Evolutionary conservation across 148 eudicot genomes (phyloP).

Genomic region (Fagopyrum tataricum): DNA sequence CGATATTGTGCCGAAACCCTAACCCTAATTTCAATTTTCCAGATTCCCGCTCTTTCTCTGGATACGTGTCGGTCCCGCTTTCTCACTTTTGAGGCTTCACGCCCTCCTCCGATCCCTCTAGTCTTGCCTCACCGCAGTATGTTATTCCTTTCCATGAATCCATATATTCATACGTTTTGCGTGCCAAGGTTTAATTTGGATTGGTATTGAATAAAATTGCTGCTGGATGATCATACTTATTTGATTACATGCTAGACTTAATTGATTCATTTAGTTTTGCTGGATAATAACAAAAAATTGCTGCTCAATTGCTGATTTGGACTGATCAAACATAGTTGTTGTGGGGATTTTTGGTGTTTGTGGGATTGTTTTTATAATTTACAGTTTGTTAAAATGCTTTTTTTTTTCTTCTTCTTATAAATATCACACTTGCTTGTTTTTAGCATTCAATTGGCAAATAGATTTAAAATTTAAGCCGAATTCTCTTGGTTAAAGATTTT

Average conservation of each 20-base stretch:
- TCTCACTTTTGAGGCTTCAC: not conserved
- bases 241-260: not conserved
- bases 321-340: not conserved
- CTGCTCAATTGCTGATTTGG: not conserved
- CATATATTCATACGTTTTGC: not conserved
- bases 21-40: constrained; percentile 3
- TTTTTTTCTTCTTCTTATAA: not conserved
- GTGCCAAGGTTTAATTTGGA: not conserved
- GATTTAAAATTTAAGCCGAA: not conserved
- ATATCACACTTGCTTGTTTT: not conserved
- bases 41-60: not conserved
- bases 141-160: not conserved
- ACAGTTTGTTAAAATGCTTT: too few species aligned
- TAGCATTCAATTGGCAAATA: not conserved
- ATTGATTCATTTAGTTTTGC: not conserved
- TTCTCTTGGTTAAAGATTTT: too few species aligned
- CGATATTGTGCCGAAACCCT: not conserved
- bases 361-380: not conserved
- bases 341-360: not conserved
- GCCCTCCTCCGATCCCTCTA: not conserved
- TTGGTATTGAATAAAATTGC: not conserved
- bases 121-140: not conserved
- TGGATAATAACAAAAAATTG: not conserved
- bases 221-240: not conserved
- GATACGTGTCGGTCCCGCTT: not conserved